phyloP scores from a whole-genome alignment of 805 yeast species.

The Metschnikowia proteae region DNA sequence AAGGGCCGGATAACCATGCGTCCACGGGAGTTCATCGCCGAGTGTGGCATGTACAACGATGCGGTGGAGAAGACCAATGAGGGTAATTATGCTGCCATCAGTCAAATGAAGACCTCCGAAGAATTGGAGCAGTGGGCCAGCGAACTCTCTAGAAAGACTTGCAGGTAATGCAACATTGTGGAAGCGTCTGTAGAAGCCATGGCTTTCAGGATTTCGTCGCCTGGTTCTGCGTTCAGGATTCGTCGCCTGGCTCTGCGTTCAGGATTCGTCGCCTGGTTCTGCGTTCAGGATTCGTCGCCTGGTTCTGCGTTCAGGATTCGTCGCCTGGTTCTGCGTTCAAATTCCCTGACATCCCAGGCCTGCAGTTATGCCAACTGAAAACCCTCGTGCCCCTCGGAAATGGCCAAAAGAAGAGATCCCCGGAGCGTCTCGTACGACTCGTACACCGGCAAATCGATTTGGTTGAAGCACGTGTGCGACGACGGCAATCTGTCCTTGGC shows the following conservation, averaged over 20 bases:
- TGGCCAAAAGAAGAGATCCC: conserved; percentile 74
- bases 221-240: too few species aligned
- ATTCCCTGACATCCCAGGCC: too few species aligned
- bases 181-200: too few species aligned
- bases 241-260: too few species aligned
- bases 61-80: conserved; percentile 43
- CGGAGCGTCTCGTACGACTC: conserved; percentile 83
- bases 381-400: conserved; percentile 94
- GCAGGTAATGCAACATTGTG: too few species aligned
- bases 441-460: conserved; percentile 89
- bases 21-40: conserved; percentile 57
- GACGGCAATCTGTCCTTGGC: conserved; percentile 83
- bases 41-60: conserved; percentile 53
- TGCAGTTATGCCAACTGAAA: conserved; percentile 73
- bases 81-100: conserved; percentile 39
- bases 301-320: too few species aligned
- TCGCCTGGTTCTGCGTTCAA: too few species aligned
- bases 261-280: too few species aligned
- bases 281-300: too few species aligned
- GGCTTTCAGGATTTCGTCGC: too few species aligned
- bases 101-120: conserved; percentile 31
- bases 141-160: not conserved
- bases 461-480: conserved; percentile 96
- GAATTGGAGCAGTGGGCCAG: conserved; percentile 35
- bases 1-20: conserved; percentile 69